phyloP scores from a whole-genome alignment of 257 asterid species.

The Capsicum rhomboideum region DNA sequence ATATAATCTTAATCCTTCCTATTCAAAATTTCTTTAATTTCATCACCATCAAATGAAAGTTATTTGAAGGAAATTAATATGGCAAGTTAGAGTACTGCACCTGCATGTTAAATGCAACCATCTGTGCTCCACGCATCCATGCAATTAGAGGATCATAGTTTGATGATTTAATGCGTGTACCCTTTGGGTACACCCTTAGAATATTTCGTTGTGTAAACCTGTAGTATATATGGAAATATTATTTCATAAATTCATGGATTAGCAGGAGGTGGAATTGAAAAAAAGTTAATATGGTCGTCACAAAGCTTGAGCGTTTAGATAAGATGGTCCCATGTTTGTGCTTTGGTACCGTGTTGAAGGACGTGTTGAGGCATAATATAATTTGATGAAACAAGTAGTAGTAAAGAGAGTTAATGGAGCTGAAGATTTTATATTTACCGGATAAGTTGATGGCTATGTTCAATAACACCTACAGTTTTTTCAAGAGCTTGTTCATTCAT shows the following conservation, averaged over 20 bases:
- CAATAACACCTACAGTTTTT: not conserved
- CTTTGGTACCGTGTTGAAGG: not conserved
- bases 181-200: slow-evolving; percentile 22
- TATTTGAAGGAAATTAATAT: not conserved
- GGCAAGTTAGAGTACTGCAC: not conserved
- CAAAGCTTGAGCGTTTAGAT: no score
- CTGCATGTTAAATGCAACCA: slow-evolving; percentile 36
- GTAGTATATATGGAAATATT: not conserved
- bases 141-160: slow-evolving; percentile 17
- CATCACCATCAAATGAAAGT: not conserved
- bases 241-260: not conserved
- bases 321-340: not conserved
- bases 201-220: slow-evolving; percentile 20
- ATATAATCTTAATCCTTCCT: not conserved
- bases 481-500: slow-evolving; percentile 18
- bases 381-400: not conserved
- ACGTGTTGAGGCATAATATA: not conserved
- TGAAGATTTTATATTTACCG: not conserved
- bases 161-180: slow-evolving; percentile 15
- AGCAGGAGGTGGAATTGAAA: not conserved
- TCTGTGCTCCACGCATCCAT: slow-evolving; percentile 29
- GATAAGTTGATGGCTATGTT: slow-evolving; percentile 9
- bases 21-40: not conserved
- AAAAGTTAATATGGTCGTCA: no score
- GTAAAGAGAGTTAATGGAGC: not conserved